A percentile compares a stretch with the other conserved stretches of the same genome.
Evolutionary conservation across 805 yeast species (phyloP).

Genomic region (Pichia kluyveri): DNA sequence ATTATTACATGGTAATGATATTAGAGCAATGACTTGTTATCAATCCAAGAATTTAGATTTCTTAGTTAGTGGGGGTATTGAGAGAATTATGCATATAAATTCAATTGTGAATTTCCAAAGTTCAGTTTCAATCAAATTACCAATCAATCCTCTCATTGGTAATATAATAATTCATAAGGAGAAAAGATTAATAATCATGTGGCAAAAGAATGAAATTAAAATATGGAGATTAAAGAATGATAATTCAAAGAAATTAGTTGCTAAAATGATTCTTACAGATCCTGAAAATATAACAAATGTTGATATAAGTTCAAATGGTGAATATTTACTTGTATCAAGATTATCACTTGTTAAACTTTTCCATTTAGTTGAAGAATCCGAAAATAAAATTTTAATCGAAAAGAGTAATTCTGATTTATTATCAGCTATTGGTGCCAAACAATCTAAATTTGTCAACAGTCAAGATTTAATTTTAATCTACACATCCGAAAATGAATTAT

Average conservation of each 20-base stretch:
- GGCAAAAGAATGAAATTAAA: constrained; percentile 77
- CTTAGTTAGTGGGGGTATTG: constrained; percentile 79
- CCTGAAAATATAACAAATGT: constrained; percentile 75
- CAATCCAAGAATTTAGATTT: constrained; percentile 62
- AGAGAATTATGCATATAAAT: constrained; percentile 57
- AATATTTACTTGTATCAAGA: constrained; percentile 64
- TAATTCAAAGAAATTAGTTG: constrained; percentile 45
- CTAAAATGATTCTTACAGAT: constrained; percentile 57
- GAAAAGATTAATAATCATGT: constrained; percentile 52
- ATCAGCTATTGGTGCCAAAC: constrained; percentile 44
- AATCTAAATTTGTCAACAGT: constrained; percentile 33
- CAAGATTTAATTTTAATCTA: constrained; percentile 37
- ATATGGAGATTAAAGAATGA: constrained; percentile 53
- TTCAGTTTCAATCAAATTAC: constrained; percentile 63
- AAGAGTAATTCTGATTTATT: constrained; percentile 41
- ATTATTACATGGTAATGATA: constrained; percentile 78
- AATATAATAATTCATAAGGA: constrained; percentile 32
- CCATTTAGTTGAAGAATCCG: constrained; percentile 35
- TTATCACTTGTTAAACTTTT: constrained; percentile 61
- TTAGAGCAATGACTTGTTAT: constrained; percentile 63
- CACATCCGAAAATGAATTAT: constrained; percentile 52
- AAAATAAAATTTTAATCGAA: constrained; percentile 33
- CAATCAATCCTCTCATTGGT: constrained; percentile 29
- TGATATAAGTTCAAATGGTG: constrained; percentile 55
- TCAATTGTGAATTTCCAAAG: constrained; percentile 60